phyloP scores from a whole-genome alignment of 2,329 filamentous ascomycete species.

The Penicillium janthinellum region DNA sequence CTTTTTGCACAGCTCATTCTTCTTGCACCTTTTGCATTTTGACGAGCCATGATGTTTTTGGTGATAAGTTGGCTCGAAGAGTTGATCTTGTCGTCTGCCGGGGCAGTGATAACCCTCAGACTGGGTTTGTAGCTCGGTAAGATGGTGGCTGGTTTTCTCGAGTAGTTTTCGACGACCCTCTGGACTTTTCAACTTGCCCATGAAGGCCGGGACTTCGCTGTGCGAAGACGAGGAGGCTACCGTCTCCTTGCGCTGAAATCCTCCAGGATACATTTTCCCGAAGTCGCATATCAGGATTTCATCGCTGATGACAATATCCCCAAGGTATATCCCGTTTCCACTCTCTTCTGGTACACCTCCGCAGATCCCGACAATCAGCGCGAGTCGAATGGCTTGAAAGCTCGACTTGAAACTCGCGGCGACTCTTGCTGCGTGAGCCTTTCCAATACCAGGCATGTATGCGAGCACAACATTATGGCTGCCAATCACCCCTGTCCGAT shows the following conservation, averaged over 20 bases:
- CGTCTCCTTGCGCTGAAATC: conserved; percentile 4
- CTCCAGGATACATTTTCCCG: conserved; percentile 1
- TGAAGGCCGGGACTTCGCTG: conserved; percentile 9
- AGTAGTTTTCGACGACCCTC: conserved; percentile 2
- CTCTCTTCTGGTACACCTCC: conserved; percentile 6
- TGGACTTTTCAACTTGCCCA: conserved; percentile 5
- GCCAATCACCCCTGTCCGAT: conserved; percentile 11
- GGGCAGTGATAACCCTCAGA: neutral
- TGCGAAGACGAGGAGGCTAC: neutral
- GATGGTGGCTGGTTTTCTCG: neutral
- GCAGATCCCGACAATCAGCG: conserved; percentile 12
- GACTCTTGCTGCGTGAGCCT: conserved; percentile 7
- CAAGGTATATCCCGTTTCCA: conserved; percentile 6
- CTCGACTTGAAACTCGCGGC: conserved; percentile 8
- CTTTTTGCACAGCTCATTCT: conserved; percentile 1
- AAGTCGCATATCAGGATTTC: conserved; percentile 11
- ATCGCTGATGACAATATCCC: conserved; percentile 12
- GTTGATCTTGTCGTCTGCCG: neutral
- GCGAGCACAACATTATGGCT: conserved; percentile 14
- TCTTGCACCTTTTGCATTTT: conserved; percentile 2
- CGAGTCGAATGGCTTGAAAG: conserved; percentile 11
- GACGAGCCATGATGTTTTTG: conserved; percentile 7
- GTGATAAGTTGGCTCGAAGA: conserved; percentile 8
- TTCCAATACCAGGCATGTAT: conserved; percentile 14
- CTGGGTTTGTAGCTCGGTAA: neutral